phyloP scores from a whole-genome alignment of 2,329 filamentous ascomycete genomes.

The Verticillium zaregamsianum region DNA sequence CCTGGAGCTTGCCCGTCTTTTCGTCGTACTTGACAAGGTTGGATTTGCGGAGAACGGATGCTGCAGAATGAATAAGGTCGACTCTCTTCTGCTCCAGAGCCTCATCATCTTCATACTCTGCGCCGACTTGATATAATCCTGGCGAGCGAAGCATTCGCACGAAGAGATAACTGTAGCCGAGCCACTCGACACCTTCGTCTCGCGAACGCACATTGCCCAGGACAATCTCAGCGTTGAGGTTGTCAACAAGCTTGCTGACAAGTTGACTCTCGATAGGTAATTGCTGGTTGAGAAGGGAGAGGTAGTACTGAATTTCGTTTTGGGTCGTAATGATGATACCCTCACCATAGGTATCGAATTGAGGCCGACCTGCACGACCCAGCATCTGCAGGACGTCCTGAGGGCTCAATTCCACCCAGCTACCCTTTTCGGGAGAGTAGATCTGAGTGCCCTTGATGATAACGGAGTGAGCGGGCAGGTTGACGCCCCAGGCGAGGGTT shows the following conservation, averaged over 20 bases:
- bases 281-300: constrained; percentile 95
- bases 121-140: constrained; percentile 89
- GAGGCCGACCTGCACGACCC: constrained; percentile 90
- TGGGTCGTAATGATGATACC: constrained; percentile 98
- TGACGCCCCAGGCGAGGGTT: constrained; percentile 98
- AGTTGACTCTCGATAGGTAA: constrained; percentile 96
- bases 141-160: constrained; percentile 96
- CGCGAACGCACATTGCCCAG: constrained; percentile 87
- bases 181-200: constrained; percentile 98
- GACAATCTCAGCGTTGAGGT: constrained; percentile 93
- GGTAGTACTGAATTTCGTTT: constrained; percentile 91
- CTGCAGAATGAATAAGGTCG: constrained; percentile 94
- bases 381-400: constrained; percentile 99
- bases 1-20: constrained; percentile 80
- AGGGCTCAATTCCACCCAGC: constrained; percentile 95
- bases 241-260: constrained; percentile 88
- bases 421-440: constrained; percentile 97
- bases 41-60: constrained; percentile 78
- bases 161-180: constrained; percentile 96
- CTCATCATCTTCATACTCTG: constrained; percentile 91
- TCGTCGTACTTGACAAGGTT: constrained; percentile 94
- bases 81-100: constrained; percentile 93
- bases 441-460: constrained; percentile 99
- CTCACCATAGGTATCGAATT: constrained; percentile 96
- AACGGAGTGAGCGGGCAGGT: constrained; percentile 93